Evolutionary conservation across 768 basidiomycete species (phyloP), one percentile per base, ranked within the genome.

Genomic region (Rhodotorula sphaerocarpa): DNA sequence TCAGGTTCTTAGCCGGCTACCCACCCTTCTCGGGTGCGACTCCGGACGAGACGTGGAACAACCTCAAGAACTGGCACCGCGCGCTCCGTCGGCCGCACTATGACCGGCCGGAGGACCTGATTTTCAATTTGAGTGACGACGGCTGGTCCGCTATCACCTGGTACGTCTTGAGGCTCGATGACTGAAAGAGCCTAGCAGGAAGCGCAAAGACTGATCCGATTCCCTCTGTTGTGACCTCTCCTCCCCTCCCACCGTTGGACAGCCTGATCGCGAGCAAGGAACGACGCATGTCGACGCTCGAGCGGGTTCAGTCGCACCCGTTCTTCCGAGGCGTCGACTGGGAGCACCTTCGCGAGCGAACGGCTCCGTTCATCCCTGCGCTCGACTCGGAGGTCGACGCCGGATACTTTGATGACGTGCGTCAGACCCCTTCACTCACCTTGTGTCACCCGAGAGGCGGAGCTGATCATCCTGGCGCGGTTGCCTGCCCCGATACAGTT

Each of bases 11-110:
- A 21, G 87, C 90, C 2, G 93, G 95, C 31, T 99, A 95, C 77
- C 95, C 95, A 18, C 95, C 95, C 3, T 99, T 99, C 78, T 95
- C 89, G 50, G 95, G 95, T 23, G 83, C 86, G 44, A 90, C 87
- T 0, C 87, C 91, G 0, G 91, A 99, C 69, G 95, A 99, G 76
- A 99, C 95, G 0, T 99, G 95, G 95, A 90, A 90, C 21, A 97
- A 97, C 76, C 78, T 99, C 65, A 96, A 96, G 77, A 96, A 96
- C 74, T 99, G 95, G 95, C 83, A 85, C 23, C 87, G 87, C 66
- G 90, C 90, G 2, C 80, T 99, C 7, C 80, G 86, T n/a, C 76
- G 95, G 60, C 95, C 95, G 3, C 86, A 91, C 70, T 99, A 97
- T 70, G 92, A 96, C 74, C 86, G 86, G 68, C 87, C 89, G 3